These are phyloP conservation scores for Penstemon newberryi DNA, from an alignment of 257 asterid species.

Conservation along the genomic window DNA sequence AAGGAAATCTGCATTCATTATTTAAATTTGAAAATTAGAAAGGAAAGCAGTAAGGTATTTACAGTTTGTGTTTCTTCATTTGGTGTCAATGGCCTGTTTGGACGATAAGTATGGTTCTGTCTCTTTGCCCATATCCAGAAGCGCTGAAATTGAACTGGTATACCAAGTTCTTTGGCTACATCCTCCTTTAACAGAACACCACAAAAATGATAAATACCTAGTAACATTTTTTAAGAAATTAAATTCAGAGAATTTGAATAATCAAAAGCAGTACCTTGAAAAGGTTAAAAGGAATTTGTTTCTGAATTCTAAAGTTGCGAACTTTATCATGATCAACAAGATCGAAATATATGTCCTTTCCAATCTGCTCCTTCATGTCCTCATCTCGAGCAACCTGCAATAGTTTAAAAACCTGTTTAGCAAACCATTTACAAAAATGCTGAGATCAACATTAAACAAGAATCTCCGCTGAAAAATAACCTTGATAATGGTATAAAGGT, in stretches of 20 bases:
- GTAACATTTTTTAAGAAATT: neutral
- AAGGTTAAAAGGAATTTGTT: conserved; percentile 69
- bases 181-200: conserved; percentile 66
- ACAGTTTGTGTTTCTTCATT: conserved; percentile 88
- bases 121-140: conserved; percentile 99
- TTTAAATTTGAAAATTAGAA: conserved; percentile 2
- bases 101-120: conserved; percentile 96
- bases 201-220: neutral
- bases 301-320: conserved; percentile 87
- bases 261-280: conserved; percentile 70
- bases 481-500: conserved; percentile 93
- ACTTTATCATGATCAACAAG: conserved; percentile 99
- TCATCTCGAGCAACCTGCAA: conserved; percentile 96
- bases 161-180: conserved; percentile 81
- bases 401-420: conserved; percentile 28
- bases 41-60: conserved; percentile 18
- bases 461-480: conserved; percentile 36
- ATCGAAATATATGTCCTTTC: conserved; percentile 87
- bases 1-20: conserved; percentile 10
- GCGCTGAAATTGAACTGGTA: conserved; percentile 88
- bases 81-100: conserved; percentile 88
- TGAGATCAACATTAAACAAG: conserved; percentile 7
- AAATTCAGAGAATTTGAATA: conserved; percentile 4
- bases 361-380: conserved; percentile 87
- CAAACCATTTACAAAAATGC: conserved; percentile 23